Percentiles rank a stretch among this genome's conserved stretches.
These are phyloP conservation scores for Penicillium crystallinum DNA, from an alignment of 495 filamentous ascomycete species.

Conservation along the genomic window DNA sequence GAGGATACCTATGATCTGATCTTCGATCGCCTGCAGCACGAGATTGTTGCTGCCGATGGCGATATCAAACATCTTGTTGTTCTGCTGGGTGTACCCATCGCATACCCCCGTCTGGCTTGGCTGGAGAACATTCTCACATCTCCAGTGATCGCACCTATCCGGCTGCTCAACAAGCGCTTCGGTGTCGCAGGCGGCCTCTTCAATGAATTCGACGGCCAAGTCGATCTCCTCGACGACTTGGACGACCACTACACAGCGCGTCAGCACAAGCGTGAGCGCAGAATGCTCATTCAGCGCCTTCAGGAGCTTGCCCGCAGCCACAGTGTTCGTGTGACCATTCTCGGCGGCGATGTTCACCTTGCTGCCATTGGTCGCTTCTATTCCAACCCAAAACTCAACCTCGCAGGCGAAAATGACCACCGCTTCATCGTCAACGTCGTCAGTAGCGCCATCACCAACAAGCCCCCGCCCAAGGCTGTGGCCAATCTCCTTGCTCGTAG, in stretches of 20 bases:
- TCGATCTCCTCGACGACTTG: conserved; percentile 87
- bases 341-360: conserved; percentile 76
- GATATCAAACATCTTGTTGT: conserved; percentile 78
- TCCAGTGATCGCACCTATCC: conserved; percentile 77
- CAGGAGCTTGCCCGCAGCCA: conserved; percentile 66
- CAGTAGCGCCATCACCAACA: conserved; percentile 83
- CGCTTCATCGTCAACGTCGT: conserved; percentile 73
- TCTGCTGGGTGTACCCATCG: conserved; percentile 87
- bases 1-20: conserved; percentile 82
- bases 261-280: conserved; percentile 86
- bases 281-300: conserved; percentile 63
- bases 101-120: conserved; percentile 91
- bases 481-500: conserved; percentile 77
- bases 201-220: conserved; percentile 86
- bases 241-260: conserved; percentile 94
- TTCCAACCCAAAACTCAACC: conserved; percentile 56
- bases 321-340: conserved; percentile 75
- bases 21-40: conserved; percentile 61
- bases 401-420: conserved; percentile 58
- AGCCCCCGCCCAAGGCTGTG: conserved; percentile 84
- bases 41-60: conserved; percentile 57
- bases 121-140: conserved; percentile 83
- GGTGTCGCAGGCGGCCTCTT: conserved; percentile 80
- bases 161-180: conserved; percentile 85
- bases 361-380: conserved; percentile 74